Percentiles rank a stretch among this genome's conserved stretches.
phyloP scores from a whole-genome alignment of 2,329 filamentous ascomycete genomes.

The Aureobasidium lini region DNA sequence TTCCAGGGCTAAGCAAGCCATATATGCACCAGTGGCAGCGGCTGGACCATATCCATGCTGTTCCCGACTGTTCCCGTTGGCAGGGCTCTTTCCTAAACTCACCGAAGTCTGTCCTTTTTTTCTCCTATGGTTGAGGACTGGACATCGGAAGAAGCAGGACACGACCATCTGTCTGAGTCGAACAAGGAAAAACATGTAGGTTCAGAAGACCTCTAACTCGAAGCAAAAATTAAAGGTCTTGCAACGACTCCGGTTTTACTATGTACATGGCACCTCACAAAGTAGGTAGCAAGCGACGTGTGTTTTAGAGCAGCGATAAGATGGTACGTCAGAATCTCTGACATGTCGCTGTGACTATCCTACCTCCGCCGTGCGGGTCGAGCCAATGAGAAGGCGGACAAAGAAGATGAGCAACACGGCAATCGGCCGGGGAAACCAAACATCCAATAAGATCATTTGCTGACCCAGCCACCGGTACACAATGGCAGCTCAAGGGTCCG shows the following conservation, averaged over 20 bases:
- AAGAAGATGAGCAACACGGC: background rate
- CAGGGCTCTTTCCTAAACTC: background rate
- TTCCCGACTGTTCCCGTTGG: constrained; percentile 5
- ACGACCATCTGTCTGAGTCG: background rate
- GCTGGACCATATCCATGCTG: background rate
- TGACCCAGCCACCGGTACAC: background rate
- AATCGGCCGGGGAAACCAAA: background rate
- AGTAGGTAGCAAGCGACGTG: background rate
- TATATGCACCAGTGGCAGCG: background rate
- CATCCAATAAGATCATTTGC: constrained; percentile 1
- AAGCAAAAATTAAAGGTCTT: background rate
- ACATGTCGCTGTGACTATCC: constrained; percentile 1
- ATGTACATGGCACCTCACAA: background rate
- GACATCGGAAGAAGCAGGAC: background rate
- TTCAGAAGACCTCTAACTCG: background rate
- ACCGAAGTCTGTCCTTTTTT: constrained; percentile 7
- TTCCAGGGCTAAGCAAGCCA: background rate
- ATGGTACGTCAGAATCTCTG: background rate
- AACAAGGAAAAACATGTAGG: background rate
- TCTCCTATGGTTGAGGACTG: background rate
- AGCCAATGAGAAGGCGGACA: background rate
- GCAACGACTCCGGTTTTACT: background rate
- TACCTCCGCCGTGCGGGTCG: background rate
- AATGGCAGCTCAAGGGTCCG: constrained; percentile 1
- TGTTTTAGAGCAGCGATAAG: constrained; percentile 6